phyloP scores from a whole-genome alignment of 805 yeast genomes.

The Yamadazyma philogaea region DNA sequence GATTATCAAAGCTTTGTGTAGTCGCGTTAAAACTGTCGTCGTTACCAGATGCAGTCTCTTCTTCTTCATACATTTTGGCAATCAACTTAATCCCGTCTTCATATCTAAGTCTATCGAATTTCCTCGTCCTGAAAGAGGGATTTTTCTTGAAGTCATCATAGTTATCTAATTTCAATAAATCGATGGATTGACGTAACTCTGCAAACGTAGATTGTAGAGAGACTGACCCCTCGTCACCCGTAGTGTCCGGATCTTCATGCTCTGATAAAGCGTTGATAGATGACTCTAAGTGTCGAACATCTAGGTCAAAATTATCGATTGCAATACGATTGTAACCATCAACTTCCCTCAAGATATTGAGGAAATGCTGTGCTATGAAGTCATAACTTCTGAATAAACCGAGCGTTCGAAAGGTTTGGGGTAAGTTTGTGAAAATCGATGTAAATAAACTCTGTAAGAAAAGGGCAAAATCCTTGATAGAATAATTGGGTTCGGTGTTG shows the following conservation, averaged over 20 bases:
- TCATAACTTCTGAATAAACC: conserved; percentile 87
- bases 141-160: conserved; percentile 61
- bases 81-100: conserved; percentile 66
- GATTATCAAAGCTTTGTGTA: conserved; percentile 18
- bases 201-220: conserved; percentile 71
- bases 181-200: conserved; percentile 77
- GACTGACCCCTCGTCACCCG: conserved; percentile 33
- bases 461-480: conserved; percentile 78
- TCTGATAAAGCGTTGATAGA: conserved; percentile 41
- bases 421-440: conserved; percentile 79
- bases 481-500: conserved; percentile 64
- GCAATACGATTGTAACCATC: conserved; percentile 59
- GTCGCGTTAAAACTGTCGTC: conserved; percentile 13
- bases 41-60: conserved; percentile 14
- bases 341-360: conserved; percentile 55
- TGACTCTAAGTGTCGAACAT: conserved; percentile 71
- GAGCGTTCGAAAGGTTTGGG: conserved; percentile 70
- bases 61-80: conserved; percentile 44
- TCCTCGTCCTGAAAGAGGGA: conserved; percentile 40
- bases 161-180: conserved; percentile 62
- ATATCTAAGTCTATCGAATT: conserved; percentile 69
- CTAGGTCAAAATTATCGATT: conserved; percentile 70
- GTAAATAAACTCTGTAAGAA: conserved; percentile 82
- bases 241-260: conserved; percentile 15
- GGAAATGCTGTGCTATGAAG: conserved; percentile 69